Conservation (phyloP, 495 filamentous ascomycete genomes). For the Aspergillus olivimuriae region DNA sequence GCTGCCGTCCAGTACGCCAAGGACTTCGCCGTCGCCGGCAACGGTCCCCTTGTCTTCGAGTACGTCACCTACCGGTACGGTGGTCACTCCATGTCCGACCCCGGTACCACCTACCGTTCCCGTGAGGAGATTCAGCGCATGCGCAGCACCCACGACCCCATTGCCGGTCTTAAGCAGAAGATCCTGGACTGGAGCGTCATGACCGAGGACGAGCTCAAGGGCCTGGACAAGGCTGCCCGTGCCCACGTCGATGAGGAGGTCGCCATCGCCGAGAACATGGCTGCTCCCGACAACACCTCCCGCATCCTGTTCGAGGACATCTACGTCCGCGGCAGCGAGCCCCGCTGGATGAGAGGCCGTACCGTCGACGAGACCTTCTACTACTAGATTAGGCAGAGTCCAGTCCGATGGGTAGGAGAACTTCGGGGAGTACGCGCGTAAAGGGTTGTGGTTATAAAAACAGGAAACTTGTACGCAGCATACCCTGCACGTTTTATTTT, state of each 20-base stretch:
- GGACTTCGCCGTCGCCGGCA: constrained; percentile 69
- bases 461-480: constrained; percentile 11
- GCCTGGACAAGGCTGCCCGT: constrained; percentile 86
- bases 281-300: constrained; percentile 63
- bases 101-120: constrained; percentile 97
- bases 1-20: constrained; percentile 89
- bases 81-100: constrained; percentile 98
- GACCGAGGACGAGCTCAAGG: constrained; percentile 94
- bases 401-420: constrained; percentile 2
- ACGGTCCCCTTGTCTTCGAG: constrained; percentile 92
- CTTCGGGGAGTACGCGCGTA: no score
- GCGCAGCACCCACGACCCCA: constrained; percentile 96
- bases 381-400: constrained; percentile 43
- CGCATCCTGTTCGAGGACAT: constrained; percentile 94
- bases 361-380: constrained; percentile 93
- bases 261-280: constrained; percentile 79
- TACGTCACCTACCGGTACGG: constrained; percentile 99
- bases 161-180: constrained; percentile 96
- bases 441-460: background rate
- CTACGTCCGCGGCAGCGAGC: constrained; percentile 88
- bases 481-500: constrained; percentile 20
- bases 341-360: constrained; percentile 81
- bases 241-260: constrained; percentile 83
- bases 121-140: constrained; percentile 99
- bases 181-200: constrained; percentile 90